Evolutionary conservation across 2,329 filamentous ascomycete genomes (phyloP).

Genomic region (Pleurostoma richardsiae): DNA sequence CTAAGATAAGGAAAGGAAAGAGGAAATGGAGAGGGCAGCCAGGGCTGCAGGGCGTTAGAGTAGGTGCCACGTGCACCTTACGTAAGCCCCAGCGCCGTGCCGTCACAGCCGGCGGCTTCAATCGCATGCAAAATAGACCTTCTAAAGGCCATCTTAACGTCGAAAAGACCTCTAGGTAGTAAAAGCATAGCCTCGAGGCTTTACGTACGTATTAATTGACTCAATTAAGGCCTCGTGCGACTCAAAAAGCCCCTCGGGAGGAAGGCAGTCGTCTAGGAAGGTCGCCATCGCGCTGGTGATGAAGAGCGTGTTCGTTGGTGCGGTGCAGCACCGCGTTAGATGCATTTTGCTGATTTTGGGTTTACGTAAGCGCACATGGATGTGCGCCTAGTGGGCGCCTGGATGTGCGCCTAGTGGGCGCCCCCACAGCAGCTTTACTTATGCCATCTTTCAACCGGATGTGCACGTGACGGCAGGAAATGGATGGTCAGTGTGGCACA

Average conservation of each 20-base stretch:
- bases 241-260: not conserved
- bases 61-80: too few relatives aligned
- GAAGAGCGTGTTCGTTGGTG: not conserved
- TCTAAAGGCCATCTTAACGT: not conserved
- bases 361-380: constrained; percentile 2
- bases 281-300: not conserved
- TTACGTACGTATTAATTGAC: not conserved
- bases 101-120: not conserved
- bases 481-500: not conserved
- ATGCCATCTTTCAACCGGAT: not conserved
- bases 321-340: constrained; percentile 1
- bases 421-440: not conserved
- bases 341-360: constrained; percentile 5
- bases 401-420: not conserved
- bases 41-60: too few relatives aligned
- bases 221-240: not conserved
- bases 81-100: too few relatives aligned
- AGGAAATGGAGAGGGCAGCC: too few relatives aligned
- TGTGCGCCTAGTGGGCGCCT: constrained; percentile 3
- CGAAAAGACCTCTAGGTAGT: not conserved
- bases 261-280: not conserved
- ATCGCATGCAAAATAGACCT: not conserved
- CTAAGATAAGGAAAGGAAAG: too few relatives aligned
- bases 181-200: not conserved
- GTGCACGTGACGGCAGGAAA: not conserved